Conservation (phyloP, 208 protist species). For the Trypanosoma melophagium region DNA sequence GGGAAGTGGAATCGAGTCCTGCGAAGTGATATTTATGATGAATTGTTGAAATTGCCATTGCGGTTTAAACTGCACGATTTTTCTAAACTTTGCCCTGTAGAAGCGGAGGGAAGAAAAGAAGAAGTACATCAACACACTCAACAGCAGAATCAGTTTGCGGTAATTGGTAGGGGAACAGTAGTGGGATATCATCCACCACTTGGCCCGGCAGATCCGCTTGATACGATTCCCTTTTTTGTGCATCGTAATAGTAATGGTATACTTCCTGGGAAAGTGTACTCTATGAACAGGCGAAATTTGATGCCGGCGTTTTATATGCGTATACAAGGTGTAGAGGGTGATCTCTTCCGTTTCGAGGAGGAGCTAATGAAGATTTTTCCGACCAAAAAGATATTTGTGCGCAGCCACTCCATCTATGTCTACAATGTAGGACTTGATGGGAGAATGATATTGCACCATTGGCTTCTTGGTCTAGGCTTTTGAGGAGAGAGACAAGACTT, state of each 20-base stretch:
- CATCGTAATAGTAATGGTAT: slow-evolving; percentile 78
- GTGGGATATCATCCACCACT: slow-evolving; percentile 80
- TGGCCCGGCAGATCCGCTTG: slow-evolving; percentile 70
- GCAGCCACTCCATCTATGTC: slow-evolving; percentile 62
- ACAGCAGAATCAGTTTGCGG: slow-evolving; percentile 38
- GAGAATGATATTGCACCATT: slow-evolving; percentile 73
- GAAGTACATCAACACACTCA: background rate
- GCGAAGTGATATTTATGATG: slow-evolving; percentile 82
- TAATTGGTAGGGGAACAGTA: slow-evolving; percentile 38
- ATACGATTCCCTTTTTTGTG: slow-evolving; percentile 83
- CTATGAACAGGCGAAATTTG: slow-evolving; percentile 66
- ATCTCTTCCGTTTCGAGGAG: slow-evolving; percentile 84
- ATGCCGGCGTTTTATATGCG: slow-evolving; percentile 76
- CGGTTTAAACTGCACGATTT: slow-evolving; percentile 83
- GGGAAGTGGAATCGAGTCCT: slow-evolving; percentile 61
- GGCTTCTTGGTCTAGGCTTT: slow-evolving; percentile 85
- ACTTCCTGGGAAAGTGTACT: slow-evolving; percentile 70
- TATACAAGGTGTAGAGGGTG: slow-evolving; percentile 72
- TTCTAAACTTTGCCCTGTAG: slow-evolving; percentile 31
- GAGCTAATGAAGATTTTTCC: slow-evolving; percentile 91
- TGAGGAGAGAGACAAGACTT: slow-evolving; percentile 28
- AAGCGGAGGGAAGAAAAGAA: background rate
- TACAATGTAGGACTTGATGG: slow-evolving; percentile 86
- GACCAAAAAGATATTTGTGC: slow-evolving; percentile 87
- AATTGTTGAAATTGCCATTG: slow-evolving; percentile 84